phyloP scores from a whole-genome alignment of 192 early-diverging fungal genomes.

The Chytriomyces confervae region DNA sequence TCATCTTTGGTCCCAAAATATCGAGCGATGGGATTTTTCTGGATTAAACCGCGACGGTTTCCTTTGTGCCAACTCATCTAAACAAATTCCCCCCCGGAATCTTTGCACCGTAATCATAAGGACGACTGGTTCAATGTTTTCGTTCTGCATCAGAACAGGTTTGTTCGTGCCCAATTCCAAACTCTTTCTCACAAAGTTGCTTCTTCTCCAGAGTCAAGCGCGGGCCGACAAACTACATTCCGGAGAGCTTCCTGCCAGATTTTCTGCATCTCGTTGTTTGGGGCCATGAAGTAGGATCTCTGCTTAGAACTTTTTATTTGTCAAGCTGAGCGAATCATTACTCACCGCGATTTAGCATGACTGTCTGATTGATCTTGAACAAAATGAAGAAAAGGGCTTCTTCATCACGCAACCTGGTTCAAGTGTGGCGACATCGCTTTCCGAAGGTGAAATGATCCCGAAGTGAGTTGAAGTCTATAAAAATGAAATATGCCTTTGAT shows the following conservation, averaged over 20 bases:
- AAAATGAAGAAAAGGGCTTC: slow-evolving; percentile 69
- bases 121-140: slow-evolving; percentile 90
- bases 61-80: no score
- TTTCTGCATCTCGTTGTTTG: slow-evolving; percentile 88
- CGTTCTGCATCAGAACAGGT: slow-evolving; percentile 92
- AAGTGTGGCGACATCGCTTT: slow-evolving; percentile 87
- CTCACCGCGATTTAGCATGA: slow-evolving; percentile 65
- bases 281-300: slow-evolving; percentile 78
- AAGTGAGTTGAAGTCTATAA: slow-evolving; percentile 62
- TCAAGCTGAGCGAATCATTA: neutral
- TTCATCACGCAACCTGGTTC: slow-evolving; percentile 91
- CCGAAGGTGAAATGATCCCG: slow-evolving; percentile 77
- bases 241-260: slow-evolving; percentile 79
- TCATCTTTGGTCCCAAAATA: neutral
- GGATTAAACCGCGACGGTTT: no score
- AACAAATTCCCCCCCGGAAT: neutral
- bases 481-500: neutral
- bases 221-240: slow-evolving; percentile 84
- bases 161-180: neutral
- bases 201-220: slow-evolving; percentile 65
- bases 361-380: slow-evolving; percentile 79
- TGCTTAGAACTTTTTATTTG: neutral
- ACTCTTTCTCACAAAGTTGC: neutral
- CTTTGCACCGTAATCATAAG: neutral
- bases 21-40: no score